These are phyloP conservation scores for Rhodotorula sp. DNA, from an alignment of 1,284 basidiomycete species.

Conservation along the genomic window DNA sequence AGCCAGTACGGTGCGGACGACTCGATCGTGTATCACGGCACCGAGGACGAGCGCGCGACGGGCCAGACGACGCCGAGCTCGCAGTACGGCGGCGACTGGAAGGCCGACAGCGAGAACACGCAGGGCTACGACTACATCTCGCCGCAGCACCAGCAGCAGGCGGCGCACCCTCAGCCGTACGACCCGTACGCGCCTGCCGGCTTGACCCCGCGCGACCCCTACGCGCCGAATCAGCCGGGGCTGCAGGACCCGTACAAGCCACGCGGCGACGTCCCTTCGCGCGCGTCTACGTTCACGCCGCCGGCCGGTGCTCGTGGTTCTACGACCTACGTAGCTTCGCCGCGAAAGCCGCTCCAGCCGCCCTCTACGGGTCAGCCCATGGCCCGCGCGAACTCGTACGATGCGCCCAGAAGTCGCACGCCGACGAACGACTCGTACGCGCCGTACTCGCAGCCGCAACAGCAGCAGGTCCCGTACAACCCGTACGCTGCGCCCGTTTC, in stretches of 20 bases:
- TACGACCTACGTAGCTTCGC: not conserved
- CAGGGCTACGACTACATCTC: slow-evolving; percentile 39
- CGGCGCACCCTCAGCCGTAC: slow-evolving; percentile 4
- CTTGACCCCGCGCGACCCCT: not conserved
- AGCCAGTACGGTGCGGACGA: slow-evolving; percentile 19
- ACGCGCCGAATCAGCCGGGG: not conserved
- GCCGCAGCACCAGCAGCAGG: slow-evolving; percentile 2
- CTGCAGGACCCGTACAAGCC: slow-evolving; percentile 3
- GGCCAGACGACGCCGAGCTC: slow-evolving; percentile 32
- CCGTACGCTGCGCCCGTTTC: slow-evolving; percentile 23
- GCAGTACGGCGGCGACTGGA: slow-evolving; percentile 40
- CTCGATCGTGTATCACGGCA: slow-evolving; percentile 13
- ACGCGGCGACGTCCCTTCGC: slow-evolving; percentile 8
- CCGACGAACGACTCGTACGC: slow-evolving; percentile 6
- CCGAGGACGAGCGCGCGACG: slow-evolving; percentile 11
- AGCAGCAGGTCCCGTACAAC: slow-evolving; percentile 22
- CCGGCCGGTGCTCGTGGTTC: slow-evolving; percentile 5
- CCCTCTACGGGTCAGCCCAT: not conserved
- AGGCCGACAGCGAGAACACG: slow-evolving; percentile 22
- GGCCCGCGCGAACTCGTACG: slow-evolving; percentile 11
- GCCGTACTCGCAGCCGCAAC: slow-evolving; percentile 1
- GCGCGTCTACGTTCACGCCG: slow-evolving; percentile 16
- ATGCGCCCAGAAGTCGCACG: not conserved
- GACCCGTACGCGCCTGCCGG: slow-evolving; percentile 17
- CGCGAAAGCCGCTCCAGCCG: not conserved